A percentile compares a stretch with the other conserved stretches of the same genome.
Conservation (phyloP, 768 basidiomycete genomes). For the Russula foetens region DNA sequence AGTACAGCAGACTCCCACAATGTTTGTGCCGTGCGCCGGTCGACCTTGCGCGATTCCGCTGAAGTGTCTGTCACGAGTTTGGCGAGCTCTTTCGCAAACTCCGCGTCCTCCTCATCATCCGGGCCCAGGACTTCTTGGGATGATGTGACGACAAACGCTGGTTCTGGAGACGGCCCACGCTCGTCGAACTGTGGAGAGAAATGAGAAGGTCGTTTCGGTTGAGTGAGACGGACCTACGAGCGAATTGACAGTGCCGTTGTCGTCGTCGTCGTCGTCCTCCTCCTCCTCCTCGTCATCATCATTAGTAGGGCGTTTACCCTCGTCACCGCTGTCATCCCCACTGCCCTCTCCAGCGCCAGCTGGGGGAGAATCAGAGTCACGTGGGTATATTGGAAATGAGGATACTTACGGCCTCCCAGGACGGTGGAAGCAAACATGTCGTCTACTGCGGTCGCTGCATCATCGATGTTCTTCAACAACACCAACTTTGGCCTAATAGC, state of each 20-base stretch:
- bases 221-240: slow-evolving; percentile 35
- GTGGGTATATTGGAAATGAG: background rate
- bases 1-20: slow-evolving; percentile 87
- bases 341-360: slow-evolving; percentile 42
- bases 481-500: slow-evolving; percentile 78
- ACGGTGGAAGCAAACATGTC: slow-evolving; percentile 71
- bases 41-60: slow-evolving; percentile 73
- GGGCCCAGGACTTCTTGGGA: slow-evolving; percentile 71
- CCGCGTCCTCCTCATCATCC: slow-evolving; percentile 83
- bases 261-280: slow-evolving; percentile 40
- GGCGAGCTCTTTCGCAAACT: slow-evolving; percentile 92
- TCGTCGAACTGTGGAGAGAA: slow-evolving; percentile 42
- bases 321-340: slow-evolving; percentile 47
- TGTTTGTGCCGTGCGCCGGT: slow-evolving; percentile 78
- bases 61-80: slow-evolving; percentile 90
- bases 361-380: slow-evolving; percentile 16
- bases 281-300: slow-evolving; percentile 69
- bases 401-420: slow-evolving; percentile 47
- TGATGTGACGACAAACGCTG: slow-evolving; percentile 58
- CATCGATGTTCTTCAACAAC: slow-evolving; percentile 66
- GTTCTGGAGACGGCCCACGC: slow-evolving; percentile 76
- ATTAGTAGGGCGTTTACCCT: slow-evolving; percentile 33
- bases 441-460: slow-evolving; percentile 84
- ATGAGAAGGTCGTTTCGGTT: background rate
- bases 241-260: slow-evolving; percentile 36